phyloP scores from a whole-genome alignment of 768 basidiomycete species.

The Tylopilus felleus region DNA sequence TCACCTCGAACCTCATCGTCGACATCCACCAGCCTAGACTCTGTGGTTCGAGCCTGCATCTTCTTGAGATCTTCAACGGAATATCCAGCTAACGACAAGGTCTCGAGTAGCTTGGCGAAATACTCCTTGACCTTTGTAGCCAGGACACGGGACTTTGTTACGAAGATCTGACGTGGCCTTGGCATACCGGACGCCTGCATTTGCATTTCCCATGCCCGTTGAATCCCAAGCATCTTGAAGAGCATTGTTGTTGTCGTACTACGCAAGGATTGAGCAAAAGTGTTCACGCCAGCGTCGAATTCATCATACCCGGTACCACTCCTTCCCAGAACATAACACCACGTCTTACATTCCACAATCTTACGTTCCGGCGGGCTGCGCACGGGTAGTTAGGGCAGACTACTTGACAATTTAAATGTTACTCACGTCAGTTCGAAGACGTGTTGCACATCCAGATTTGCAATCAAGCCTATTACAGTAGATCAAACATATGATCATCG shows the following conservation, averaged over 20 bases:
- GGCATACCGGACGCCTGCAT: slow-evolving; percentile 26
- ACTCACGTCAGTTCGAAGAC: slow-evolving; percentile 28
- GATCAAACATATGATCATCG: not conserved
- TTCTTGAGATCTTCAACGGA: slow-evolving; percentile 38
- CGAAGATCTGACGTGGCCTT: slow-evolving; percentile 66
- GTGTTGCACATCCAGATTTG: slow-evolving; percentile 23
- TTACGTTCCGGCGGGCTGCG: slow-evolving; percentile 45
- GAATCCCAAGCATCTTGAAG: slow-evolving; percentile 70
- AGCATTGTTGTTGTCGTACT: slow-evolving; percentile 79
- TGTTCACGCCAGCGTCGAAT: not conserved
- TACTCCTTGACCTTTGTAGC: slow-evolving; percentile 71
- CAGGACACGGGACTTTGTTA: slow-evolving; percentile 65
- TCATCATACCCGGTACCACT: slow-evolving; percentile 66
- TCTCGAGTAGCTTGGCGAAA: slow-evolving; percentile 49
- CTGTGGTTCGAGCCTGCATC: slow-evolving; percentile 19
- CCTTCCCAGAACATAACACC: slow-evolving; percentile 65
- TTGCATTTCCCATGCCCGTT: slow-evolving; percentile 54
- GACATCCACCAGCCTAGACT: slow-evolving; percentile 33
- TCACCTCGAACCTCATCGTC: slow-evolving; percentile 25
- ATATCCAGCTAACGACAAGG: slow-evolving; percentile 37
- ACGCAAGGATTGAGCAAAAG: not conserved
- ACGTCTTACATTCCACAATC: slow-evolving; percentile 56
- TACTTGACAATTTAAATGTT: not conserved
- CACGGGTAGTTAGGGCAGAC: slow-evolving; percentile 5
- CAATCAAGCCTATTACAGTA: slow-evolving; percentile 19